Evolutionary conservation across 2,329 filamentous ascomycete species (phyloP), one percentile per base, ranked within the genome.

Genomic region (Thielaviopsis euricoi): DNA sequence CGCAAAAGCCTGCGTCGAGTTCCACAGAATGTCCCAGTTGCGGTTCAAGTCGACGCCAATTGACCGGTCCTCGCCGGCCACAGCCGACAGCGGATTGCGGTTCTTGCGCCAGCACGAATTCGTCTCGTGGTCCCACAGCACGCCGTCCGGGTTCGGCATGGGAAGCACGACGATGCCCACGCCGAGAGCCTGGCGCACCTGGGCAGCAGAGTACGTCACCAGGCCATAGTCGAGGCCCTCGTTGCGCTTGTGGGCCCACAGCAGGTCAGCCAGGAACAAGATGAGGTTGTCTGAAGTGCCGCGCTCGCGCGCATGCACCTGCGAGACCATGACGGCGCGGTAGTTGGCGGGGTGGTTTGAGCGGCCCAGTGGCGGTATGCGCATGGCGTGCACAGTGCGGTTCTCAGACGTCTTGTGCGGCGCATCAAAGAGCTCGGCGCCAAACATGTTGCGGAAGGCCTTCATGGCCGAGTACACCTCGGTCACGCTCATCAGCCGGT

Each of bases 11-110:
- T 68, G 68, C 33, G 64, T 67, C 63, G 74, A 77, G 67, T 82
- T 73, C 75, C 78, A 82, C 7, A 79, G 65, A 65, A 78, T 77
- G 65, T 80, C 76, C 62, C 79, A 79, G 68, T 80, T 80, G 56
- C 77, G 72, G 66, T 80, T 80, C 54, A 80, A 67, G 62, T 80
- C 77, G 33, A 79, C 69, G 26, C 55, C 55, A 29, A 53, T 46
- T 2, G 55, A 48, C 13, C 53, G 19, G 3, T 64, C 63, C 48
- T 66, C 60, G 3, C 68, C 66, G 0, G 66, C 63, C 0, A 62
- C 66, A 5, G 5, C 43, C 0, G 71, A 68, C 25, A 66, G 70
- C 22, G 65, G 66, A 65, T 77, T 79, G 37, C 77, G 74, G 65
- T 80, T 80, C 70, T 79, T 79, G 62, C 76, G 73, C 77, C 77